Evolutionary conservation across 345 rosid genomes (phyloP), one percentile per base, ranked within the genome.

Genomic region (Rhodomyrtus tomentosa): DNA sequence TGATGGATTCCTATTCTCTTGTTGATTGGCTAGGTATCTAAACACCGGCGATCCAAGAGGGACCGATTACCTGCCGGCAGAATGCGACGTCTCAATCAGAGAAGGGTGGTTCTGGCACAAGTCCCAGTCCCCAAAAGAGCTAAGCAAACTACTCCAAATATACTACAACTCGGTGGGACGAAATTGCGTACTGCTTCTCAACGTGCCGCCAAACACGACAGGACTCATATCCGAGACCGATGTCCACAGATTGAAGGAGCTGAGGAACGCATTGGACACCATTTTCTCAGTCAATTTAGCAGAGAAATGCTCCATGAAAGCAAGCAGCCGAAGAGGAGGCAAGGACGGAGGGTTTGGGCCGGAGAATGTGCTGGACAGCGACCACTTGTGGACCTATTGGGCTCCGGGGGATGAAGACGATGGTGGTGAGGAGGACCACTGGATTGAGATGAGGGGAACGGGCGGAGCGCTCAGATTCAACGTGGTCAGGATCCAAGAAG

Each of bases 81-180:
- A 94, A 81, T 94, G 97, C 48, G 97, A 94, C 79, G 94, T 93
- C 50, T 94, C 97, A 1, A 91, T 93, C 51, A 74, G 98, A 85
- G 8, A 55, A 0, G 96, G 98, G 3, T 94, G 98, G 98, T 94
- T 94, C 80, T 94, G 96, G 98, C 98, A 94, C 79, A 90, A 91
- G 84, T 89, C 93, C 0, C 48, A 93, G 83, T 86, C 92, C 6
- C 98, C 98, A 1, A 94, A 92, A 87, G 87, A 53, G 81, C 68
- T 93, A 27, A 91, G 93, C 82, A 8, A 90, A 3, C 87, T 94
- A 4, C 91, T 94, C 10, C 85, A 94, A 53, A 94, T 94, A 4
- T 94, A 94, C 84, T 94, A 94, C 87, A 90, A 89, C 4, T 94
- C 98, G 0, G 98, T 94, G 0, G 98, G 98, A 10, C 83, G 94